A percentile compares a stretch with the other conserved stretches of the same genome.
Conservation (phyloP, 169 alveolate genomes). For the Plasmodium gallinaceum region DNA sequence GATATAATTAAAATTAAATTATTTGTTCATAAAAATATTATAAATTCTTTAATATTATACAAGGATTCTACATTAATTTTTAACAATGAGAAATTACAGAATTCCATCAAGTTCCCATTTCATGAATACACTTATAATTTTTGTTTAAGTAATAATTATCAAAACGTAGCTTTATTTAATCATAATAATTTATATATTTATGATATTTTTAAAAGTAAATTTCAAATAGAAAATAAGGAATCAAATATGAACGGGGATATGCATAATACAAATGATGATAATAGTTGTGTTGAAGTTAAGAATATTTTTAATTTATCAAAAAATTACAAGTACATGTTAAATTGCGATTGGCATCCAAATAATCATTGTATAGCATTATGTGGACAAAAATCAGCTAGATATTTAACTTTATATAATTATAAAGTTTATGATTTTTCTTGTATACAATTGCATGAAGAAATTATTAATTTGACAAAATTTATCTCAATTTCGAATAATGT, state of each 20-base stretch:
- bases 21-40: slow-evolving; percentile 14
- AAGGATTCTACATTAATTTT: slow-evolving; percentile 54
- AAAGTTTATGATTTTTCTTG: slow-evolving; percentile 74
- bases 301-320: slow-evolving; percentile 60
- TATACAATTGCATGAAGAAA: slow-evolving; percentile 30
- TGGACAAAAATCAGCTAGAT: slow-evolving; percentile 55
- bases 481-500: slow-evolving; percentile 49
- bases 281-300: slow-evolving; percentile 24
- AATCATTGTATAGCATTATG: slow-evolving; percentile 72
- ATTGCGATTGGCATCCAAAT: slow-evolving; percentile 76
- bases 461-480: slow-evolving; percentile 60
- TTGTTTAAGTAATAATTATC: slow-evolving; percentile 66
- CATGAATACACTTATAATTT: slow-evolving; percentile 70
- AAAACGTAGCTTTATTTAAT: slow-evolving; percentile 69
- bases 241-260: neutral
- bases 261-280: neutral
- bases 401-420: slow-evolving; percentile 59
- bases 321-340: slow-evolving; percentile 49
- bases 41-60: slow-evolving; percentile 52
- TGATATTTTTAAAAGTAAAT: slow-evolving; percentile 37
- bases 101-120: slow-evolving; percentile 41
- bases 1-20: slow-evolving; percentile 64
- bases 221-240: neutral
- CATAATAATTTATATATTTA: slow-evolving; percentile 45
- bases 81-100: slow-evolving; percentile 34